phyloP scores from a whole-genome alignment of 2,329 filamentous ascomycete genomes.

The Talaromyces pinophilus region DNA sequence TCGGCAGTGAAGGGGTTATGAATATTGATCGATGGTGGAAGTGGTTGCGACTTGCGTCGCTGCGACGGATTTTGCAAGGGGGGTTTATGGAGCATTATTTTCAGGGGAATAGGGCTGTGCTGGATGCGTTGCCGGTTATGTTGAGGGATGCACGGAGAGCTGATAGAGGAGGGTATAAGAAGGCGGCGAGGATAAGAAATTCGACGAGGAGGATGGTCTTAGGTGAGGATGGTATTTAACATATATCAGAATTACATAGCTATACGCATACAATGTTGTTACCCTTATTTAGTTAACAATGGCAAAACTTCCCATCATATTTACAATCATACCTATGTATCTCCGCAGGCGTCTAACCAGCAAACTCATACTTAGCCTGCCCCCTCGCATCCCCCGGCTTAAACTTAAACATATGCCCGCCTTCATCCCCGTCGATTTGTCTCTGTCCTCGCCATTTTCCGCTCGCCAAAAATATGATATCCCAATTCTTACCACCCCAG shows the following conservation, averaged over 20 bases:
- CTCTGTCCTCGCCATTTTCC: conserved; percentile 31
- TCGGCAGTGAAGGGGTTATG: conserved; percentile 60
- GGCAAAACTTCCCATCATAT: too few relatives aligned
- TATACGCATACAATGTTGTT: too few relatives aligned
- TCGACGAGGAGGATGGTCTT: conserved; percentile 17
- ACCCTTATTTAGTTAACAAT: too few relatives aligned
- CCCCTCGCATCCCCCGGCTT: conserved; percentile 31
- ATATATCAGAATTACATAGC: neutral
- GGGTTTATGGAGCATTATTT: conserved; percentile 65
- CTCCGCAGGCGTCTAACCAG: conserved; percentile 24
- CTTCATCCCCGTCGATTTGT: conserved; percentile 35
- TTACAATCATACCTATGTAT: too few relatives aligned
- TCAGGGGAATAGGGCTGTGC: conserved; percentile 61
- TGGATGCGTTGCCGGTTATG: conserved; percentile 58
- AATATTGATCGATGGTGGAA: conserved; percentile 75
- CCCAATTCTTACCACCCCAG: conserved; percentile 39
- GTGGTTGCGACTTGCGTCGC: conserved; percentile 61
- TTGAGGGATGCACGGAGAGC: conserved; percentile 32
- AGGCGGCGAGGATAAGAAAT: conserved; percentile 20
- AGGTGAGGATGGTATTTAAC: conserved; percentile 15
- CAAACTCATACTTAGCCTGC: conserved; percentile 39
- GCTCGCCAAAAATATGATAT: conserved; percentile 39
- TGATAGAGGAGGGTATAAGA: conserved; percentile 30
- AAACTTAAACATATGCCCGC: conserved; percentile 41
- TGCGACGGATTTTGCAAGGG: conserved; percentile 62